phyloP scores from a whole-genome alignment of 352 stramenopile genomes.

The Globisporangium camurandrum region DNA sequence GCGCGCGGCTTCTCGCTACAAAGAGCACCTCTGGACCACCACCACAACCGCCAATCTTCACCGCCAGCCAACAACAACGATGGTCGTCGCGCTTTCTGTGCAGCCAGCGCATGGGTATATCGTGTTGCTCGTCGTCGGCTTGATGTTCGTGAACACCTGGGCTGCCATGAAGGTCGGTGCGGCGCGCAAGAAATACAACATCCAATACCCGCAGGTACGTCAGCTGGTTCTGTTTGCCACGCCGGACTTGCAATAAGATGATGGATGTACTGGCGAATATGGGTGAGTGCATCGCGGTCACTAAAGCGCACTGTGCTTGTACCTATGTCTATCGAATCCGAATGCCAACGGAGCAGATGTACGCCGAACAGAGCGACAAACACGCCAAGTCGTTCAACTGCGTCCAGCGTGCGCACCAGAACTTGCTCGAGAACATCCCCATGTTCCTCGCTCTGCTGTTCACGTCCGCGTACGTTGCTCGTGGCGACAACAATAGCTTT shows the following conservation, averaged over 20 bases:
- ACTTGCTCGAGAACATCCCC: constrained; percentile 87
- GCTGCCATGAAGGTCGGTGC: constrained; percentile 43
- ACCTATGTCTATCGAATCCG: not conserved
- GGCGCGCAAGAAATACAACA: constrained; percentile 58
- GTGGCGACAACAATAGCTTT: no score
- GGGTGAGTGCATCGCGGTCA: no score
- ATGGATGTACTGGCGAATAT: constrained; percentile 2
- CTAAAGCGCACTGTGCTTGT: no score
- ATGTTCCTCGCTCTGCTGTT: constrained; percentile 48
- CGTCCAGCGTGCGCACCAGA: constrained; percentile 66
- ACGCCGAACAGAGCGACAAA: constrained; percentile 84
- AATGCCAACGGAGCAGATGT: constrained; percentile 72
- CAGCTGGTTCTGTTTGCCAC: not conserved
- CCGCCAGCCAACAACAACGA: no score
- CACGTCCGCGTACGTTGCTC: constrained; percentile 11
- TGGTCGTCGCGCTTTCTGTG: constrained; percentile 32
- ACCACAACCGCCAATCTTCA: no score
- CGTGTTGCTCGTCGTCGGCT: constrained; percentile 44
- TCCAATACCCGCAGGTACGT: constrained; percentile 47
- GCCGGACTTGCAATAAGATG: no score
- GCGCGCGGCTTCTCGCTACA: no score
- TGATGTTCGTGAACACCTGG: constrained; percentile 48
- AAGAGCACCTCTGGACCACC: no score
- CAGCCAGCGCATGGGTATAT: constrained; percentile 60
- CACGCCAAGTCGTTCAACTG: constrained; percentile 57